These are phyloP conservation scores for Neofusicoccum kwambonambiense DNA, from an alignment of 2,329 filamentous ascomycete genomes.

Conservation along the genomic window DNA sequence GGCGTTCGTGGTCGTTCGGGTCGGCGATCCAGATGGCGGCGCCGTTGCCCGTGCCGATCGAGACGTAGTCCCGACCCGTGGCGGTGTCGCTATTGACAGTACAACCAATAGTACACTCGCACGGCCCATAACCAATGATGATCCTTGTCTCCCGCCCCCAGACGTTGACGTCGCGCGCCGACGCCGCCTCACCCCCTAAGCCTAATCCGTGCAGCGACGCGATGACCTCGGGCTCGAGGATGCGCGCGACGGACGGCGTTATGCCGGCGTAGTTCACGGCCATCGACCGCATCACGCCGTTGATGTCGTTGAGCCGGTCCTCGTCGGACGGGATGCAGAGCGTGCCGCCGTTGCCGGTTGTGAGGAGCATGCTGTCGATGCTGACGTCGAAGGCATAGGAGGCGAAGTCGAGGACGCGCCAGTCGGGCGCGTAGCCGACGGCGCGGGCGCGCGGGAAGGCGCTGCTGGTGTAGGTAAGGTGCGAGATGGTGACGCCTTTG, in stretches of 20 bases:
- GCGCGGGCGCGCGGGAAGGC: conserved; percentile 33
- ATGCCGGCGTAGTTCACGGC: conserved; percentile 55
- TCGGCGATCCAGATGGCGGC: conserved; percentile 32
- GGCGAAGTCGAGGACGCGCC: conserved; percentile 25
- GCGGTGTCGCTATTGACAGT: conserved; percentile 20
- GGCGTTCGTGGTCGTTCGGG: conserved; percentile 27
- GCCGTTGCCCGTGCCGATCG: conserved; percentile 21
- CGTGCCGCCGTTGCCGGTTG: conserved; percentile 55
- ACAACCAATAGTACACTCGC: conserved; percentile 28
- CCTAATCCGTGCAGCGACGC: conserved; percentile 41
- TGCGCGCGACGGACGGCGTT: conserved; percentile 57
- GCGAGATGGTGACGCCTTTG: conserved; percentile 26
- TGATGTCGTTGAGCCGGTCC: conserved; percentile 53
- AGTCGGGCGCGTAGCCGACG: conserved; percentile 32
- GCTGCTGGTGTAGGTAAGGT: conserved; percentile 25
- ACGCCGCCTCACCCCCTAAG: conserved; percentile 43
- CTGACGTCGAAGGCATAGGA: conserved; percentile 26
- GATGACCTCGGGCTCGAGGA: conserved; percentile 41
- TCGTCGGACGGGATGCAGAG: conserved; percentile 58
- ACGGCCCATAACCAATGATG: conserved; percentile 47
- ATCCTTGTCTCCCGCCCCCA: conserved; percentile 39
- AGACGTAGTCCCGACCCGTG: conserved; percentile 12
- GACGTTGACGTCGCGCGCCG: conserved; percentile 36
- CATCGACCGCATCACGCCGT: conserved; percentile 51
- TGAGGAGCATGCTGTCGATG: conserved; percentile 33